phyloP scores from a whole-genome alignment of 345 rosid genomes.

The Hibiscus tridactylites region DNA sequence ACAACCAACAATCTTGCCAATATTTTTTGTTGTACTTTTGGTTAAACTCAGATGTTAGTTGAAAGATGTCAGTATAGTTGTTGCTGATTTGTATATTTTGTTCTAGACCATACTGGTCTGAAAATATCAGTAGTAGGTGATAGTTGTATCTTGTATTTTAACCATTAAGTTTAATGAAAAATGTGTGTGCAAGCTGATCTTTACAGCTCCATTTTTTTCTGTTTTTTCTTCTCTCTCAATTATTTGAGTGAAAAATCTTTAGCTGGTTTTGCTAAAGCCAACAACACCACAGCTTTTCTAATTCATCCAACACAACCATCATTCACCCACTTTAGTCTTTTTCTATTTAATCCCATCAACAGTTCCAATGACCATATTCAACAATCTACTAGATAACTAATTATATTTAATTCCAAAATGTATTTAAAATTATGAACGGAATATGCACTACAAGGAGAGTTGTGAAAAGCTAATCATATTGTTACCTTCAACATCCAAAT shows the following conservation, averaged over 20 bases:
- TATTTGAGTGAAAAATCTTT: too few relatives aligned
- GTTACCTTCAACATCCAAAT: slow-evolving; percentile 93
- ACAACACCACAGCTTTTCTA: not conserved
- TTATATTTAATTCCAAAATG: not conserved
- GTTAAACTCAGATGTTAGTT: not conserved
- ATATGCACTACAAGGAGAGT: not conserved
- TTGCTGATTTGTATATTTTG: too few relatives aligned
- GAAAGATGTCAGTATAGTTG: too few relatives aligned
- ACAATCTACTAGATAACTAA: not conserved
- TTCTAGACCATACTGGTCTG: not conserved
- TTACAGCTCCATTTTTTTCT: too few relatives aligned
- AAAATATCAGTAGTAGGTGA: not conserved
- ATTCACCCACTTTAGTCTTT: not conserved
- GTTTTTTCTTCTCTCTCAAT: too few relatives aligned
- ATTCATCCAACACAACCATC: not conserved
- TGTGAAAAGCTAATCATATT: slow-evolving; percentile 3
- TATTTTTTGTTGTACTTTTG: too few relatives aligned
- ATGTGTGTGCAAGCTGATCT: too few relatives aligned
- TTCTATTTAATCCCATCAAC: not conserved
- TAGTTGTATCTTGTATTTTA: too few relatives aligned
- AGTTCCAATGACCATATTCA: not conserved
- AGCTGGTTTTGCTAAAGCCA: too few relatives aligned
- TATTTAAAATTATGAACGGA: not conserved
- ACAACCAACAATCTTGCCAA: too few relatives aligned
- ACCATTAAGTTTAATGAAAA: too few relatives aligned